Conservation (phyloP, 352 stramenopile genomes). For the Phytopythium delawarense region DNA sequence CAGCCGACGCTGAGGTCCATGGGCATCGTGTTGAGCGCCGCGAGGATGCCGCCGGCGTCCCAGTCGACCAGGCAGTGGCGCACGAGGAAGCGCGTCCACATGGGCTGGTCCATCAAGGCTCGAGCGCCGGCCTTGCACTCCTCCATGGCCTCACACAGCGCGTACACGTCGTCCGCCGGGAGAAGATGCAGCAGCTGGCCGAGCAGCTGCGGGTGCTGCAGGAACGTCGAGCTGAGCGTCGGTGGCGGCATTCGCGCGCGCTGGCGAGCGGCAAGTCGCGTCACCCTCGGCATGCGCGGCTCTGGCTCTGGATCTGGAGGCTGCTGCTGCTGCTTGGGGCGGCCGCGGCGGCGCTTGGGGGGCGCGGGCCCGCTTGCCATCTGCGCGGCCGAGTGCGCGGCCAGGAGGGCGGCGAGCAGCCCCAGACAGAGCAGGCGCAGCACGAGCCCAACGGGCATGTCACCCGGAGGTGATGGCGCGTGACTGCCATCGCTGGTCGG, state of each 20-base stretch:
- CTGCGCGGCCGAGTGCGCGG: not conserved
- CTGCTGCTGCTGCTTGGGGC: not conserved
- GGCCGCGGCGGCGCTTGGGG: not conserved
- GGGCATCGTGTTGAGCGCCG: not conserved
- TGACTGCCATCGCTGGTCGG: not conserved
- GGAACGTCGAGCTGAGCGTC: not conserved
- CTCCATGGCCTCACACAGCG: conserved; percentile 14
- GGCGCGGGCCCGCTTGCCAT: not conserved
- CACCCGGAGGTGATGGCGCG: not conserved
- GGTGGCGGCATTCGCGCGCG: not conserved
- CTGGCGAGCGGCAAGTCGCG: not conserved
- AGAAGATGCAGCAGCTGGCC: conserved; percentile 17
- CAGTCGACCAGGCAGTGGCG: conserved; percentile 13
- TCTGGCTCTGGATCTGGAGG: too few species aligned
- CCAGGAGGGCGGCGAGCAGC: not conserved
- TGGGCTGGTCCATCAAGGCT: conserved; percentile 9
- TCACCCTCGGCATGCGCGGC: not conserved
- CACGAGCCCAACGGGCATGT: not conserved
- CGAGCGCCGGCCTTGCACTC: not conserved
- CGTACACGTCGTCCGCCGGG: conserved; percentile 7
- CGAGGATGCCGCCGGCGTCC: not conserved
- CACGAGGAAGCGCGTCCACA: conserved; percentile 20
- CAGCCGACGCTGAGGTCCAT: conserved; percentile 13
- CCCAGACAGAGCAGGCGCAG: conserved; percentile 3
- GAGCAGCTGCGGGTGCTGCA: conserved; percentile 13